These are phyloP conservation scores for Beauveria sp. DNA, from an alignment of 2,329 filamentous ascomycete genomes.

Conservation along the genomic window DNA sequence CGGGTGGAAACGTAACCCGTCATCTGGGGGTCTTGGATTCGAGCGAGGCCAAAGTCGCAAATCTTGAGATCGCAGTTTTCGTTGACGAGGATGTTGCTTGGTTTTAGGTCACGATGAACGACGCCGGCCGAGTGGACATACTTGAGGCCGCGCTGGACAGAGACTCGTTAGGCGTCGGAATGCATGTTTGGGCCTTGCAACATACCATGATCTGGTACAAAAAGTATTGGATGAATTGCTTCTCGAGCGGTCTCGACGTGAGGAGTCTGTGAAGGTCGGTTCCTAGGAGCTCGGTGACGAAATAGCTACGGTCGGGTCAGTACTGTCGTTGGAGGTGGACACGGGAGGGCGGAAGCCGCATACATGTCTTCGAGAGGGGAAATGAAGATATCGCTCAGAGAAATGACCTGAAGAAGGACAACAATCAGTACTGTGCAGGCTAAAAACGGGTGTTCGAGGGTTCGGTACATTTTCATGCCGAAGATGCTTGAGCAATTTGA, in stretches of 20 bases:
- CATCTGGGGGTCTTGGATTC: constrained; percentile 99
- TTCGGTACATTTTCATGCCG: constrained; percentile 82
- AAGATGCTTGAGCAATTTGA: constrained; percentile 95
- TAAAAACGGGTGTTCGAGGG: background rate
- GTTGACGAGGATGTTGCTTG: constrained; percentile 98
- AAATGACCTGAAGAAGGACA: constrained; percentile 65
- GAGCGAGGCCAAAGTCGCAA: constrained; percentile 94
- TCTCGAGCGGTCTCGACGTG: constrained; percentile 92
- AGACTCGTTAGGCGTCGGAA: background rate
- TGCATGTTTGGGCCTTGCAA: background rate
- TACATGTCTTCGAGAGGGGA: constrained; percentile 98
- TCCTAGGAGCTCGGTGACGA: constrained; percentile 93
- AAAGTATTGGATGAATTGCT: constrained; percentile 99
- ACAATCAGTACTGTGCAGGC: background rate
- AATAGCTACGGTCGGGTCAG: constrained; percentile 58
- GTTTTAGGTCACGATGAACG: constrained; percentile 94
- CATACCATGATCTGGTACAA: constrained; percentile 96
- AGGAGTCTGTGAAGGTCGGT: constrained; percentile 94
- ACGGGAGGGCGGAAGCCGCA: constrained; percentile 23
- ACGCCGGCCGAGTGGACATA: constrained; percentile 98
- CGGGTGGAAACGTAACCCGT: constrained; percentile 97
- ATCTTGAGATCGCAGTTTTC: constrained; percentile 99
- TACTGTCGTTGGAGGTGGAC: constrained; percentile 14
- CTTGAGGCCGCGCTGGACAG: constrained; percentile 78
- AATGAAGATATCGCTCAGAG: constrained; percentile 98